A percentile compares a stretch with the other conserved stretches of the same genome.
Conservation (phyloP, 345 rosid genomes). For the Litchi chinensis region DNA sequence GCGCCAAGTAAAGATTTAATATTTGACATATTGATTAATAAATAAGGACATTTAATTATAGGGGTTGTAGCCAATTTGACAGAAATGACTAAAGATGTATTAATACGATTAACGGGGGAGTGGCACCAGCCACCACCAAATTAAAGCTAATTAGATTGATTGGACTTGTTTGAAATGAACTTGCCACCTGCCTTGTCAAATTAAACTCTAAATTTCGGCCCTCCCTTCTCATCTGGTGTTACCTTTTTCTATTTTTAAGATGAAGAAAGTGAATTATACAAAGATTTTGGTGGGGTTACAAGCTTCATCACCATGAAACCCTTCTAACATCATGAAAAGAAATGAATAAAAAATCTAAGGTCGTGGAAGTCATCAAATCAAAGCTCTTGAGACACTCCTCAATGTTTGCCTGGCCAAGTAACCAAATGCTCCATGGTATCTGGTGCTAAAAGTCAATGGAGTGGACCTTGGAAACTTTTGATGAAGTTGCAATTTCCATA, state of each 20-base stretch:
- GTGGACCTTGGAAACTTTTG: conserved; percentile 24
- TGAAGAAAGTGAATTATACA: background rate
- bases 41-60: too few relatives aligned
- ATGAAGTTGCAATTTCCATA: background rate
- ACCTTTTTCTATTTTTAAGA: too few relatives aligned
- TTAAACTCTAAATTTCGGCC: background rate
- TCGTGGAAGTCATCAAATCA: conserved; percentile 8
- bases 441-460: conserved; percentile 37
- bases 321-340: background rate
- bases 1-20: too few relatives aligned
- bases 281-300: background rate
- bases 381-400: background rate
- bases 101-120: too few relatives aligned
- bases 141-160: conserved; percentile 15
- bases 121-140: background rate
- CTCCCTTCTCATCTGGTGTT: background rate
- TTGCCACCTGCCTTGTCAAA: conserved; percentile 22
- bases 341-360: background rate
- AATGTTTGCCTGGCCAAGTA: conserved; percentile 6
- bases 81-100: too few relatives aligned
- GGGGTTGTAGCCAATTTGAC: too few relatives aligned
- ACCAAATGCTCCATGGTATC: conserved; percentile 2
- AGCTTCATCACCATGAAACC: conserved; percentile 5
- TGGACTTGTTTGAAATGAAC: conserved; percentile 33
- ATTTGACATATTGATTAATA: too few relatives aligned